These are phyloP conservation scores for Cyamopsis tetragonoloba DNA, from an alignment of 306 rosid species.

Conservation along the genomic window DNA sequence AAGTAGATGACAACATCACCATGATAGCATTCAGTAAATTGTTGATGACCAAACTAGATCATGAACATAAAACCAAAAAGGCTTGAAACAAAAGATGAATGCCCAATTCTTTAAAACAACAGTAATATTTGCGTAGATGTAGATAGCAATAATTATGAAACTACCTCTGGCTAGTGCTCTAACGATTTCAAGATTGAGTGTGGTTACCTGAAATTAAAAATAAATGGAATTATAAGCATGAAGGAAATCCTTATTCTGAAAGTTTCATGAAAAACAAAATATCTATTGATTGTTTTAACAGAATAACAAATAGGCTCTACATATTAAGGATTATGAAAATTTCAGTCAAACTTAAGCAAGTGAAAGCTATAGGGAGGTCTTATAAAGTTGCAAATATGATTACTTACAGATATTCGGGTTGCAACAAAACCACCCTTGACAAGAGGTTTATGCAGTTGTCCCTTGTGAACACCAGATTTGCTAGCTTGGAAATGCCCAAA, in stretches of 20 bases:
- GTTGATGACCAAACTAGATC: neutral
- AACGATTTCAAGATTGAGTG: constrained; percentile 85
- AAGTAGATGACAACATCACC: neutral
- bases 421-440: constrained; percentile 98
- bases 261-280: too few relatives aligned
- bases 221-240: constrained; percentile 22
- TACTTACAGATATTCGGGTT: constrained; percentile 85
- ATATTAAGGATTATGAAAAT: constrained; percentile 6
- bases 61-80: neutral
- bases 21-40: neutral
- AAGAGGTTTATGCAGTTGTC: constrained; percentile 68
- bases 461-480: constrained; percentile 92
- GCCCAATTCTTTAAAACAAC: neutral
- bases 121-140: neutral
- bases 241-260: neutral
- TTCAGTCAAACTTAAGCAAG: neutral
- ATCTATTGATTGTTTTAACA: too few relatives aligned
- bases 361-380: neutral
- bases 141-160: constrained; percentile 9
- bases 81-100: constrained; percentile 25
- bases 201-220: constrained; percentile 68
- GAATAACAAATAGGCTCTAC: neutral
- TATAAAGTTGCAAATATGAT: neutral
- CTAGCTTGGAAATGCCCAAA: constrained; percentile 98
- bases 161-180: constrained; percentile 93